phyloP scores from a whole-genome alignment of 2,329 filamentous ascomycete species.

The Diaporthe ilicicola region DNA sequence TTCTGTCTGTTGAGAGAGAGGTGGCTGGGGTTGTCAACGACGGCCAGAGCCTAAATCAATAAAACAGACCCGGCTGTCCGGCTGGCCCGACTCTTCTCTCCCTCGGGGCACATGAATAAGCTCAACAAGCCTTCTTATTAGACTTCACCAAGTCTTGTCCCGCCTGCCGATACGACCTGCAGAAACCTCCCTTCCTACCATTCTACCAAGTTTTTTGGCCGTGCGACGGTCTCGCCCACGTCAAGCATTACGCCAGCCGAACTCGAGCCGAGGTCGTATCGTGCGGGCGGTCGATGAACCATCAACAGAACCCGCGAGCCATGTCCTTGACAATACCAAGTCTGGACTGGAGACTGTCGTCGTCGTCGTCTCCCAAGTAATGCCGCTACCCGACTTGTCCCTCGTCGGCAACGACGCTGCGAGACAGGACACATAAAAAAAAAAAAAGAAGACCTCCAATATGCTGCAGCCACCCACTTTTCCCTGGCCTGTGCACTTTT shows the following conservation, averaged over 20 bases:
- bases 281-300: neutral
- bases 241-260: neutral
- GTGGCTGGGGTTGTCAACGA: neutral
- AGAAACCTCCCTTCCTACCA: neutral
- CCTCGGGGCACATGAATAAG: neutral
- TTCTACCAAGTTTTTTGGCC: neutral
- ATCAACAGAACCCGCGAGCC: neutral
- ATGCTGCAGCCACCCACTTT: neutral
- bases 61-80: neutral
- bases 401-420: neutral
- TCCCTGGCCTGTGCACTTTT: neutral
- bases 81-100: neutral
- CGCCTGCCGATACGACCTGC: conserved; percentile 4
- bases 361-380: neutral
- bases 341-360: neutral
- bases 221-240: neutral
- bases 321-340: neutral
- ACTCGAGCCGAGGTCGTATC: neutral
- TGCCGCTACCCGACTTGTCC: neutral
- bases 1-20: neutral
- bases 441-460: neutral
- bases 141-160: conserved; percentile 4
- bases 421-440: neutral
- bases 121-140: conserved; percentile 11
- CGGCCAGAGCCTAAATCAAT: neutral